Evolutionary conservation across 2,329 filamentous ascomycete genomes (phyloP).

Genomic region (Purpureocillium takamizusanense): DNA sequence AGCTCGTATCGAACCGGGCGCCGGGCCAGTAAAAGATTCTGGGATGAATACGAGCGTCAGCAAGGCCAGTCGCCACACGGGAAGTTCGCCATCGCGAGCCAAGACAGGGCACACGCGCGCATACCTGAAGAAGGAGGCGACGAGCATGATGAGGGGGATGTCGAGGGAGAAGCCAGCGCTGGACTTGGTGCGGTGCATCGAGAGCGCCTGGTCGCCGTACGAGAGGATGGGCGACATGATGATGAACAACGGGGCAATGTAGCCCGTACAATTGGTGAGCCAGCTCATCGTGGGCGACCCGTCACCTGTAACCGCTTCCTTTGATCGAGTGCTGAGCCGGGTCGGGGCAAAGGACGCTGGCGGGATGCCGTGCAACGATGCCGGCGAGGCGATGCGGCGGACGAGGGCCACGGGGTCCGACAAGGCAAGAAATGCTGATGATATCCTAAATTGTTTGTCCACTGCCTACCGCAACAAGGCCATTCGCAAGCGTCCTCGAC

Average conservation of each 20-base stretch:
- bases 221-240: constrained; percentile 55
- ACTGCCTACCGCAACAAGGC: background rate
- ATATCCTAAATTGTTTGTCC: too few species aligned
- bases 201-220: constrained; percentile 56
- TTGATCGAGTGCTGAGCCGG: background rate
- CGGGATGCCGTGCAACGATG: too few species aligned
- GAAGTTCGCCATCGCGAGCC: background rate
- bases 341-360: too few species aligned
- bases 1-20: constrained; percentile 52
- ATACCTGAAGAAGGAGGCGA: constrained; percentile 57
- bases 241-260: constrained; percentile 54
- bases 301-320: background rate
- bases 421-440: too few species aligned
- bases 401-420: too few species aligned
- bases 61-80: background rate
- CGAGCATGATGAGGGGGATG: constrained; percentile 64
- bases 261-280: constrained; percentile 41
- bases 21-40: constrained; percentile 65
- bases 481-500: background rate
- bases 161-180: constrained; percentile 63
- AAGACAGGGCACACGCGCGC: constrained; percentile 7
- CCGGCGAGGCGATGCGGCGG: too few species aligned
- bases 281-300: constrained; percentile 25
- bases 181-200: constrained; percentile 55
- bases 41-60: constrained; percentile 12